Evolutionary conservation across 148 eudicot genomes (phyloP).

Genomic region (Agrostemma githago): DNA sequence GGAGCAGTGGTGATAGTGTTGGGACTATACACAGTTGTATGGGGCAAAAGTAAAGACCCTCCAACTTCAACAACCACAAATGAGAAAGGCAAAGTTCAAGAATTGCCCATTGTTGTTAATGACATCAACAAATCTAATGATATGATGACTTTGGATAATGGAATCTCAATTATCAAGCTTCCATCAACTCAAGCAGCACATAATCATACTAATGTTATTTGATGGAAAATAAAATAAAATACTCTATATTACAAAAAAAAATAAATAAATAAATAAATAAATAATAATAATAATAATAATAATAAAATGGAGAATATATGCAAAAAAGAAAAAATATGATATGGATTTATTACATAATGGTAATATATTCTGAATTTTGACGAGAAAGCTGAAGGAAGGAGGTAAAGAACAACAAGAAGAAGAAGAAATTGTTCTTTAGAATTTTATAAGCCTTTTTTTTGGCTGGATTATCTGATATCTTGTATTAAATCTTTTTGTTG

Average conservation of each 20-base stretch:
- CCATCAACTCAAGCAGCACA: constrained; percentile 18
- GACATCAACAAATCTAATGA: constrained; percentile 20
- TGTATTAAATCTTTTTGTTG: constrained; percentile 1
- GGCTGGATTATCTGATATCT: neutral
- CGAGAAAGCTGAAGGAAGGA: constrained; percentile 4
- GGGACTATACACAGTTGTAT: constrained; percentile 68
- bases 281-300: neutral
- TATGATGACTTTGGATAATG: constrained; percentile 10
- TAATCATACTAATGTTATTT: neutral
- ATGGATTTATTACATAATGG: constrained; percentile 17
- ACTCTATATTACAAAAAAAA: neutral
- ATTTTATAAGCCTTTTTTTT: constrained; percentile 8
- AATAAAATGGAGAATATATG: constrained; percentile 23
- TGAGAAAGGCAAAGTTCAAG: constrained; percentile 31
- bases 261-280: neutral
- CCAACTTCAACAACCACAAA: constrained; percentile 2
- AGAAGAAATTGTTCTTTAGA: neutral
- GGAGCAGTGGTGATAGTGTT: constrained; percentile 57
- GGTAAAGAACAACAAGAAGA: neutral
- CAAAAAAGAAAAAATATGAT: neutral
- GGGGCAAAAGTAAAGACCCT: constrained; percentile 75
- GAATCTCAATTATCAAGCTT: constrained; percentile 22
- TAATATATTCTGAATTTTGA: constrained; percentile 26
- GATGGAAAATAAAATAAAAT: neutral
- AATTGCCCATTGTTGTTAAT: constrained; percentile 39